Percentiles rank a stretch among this genome's conserved stretches.
phyloP scores from a whole-genome alignment of 768 basidiomycete genomes.

The Boletus reticuloceps region DNA sequence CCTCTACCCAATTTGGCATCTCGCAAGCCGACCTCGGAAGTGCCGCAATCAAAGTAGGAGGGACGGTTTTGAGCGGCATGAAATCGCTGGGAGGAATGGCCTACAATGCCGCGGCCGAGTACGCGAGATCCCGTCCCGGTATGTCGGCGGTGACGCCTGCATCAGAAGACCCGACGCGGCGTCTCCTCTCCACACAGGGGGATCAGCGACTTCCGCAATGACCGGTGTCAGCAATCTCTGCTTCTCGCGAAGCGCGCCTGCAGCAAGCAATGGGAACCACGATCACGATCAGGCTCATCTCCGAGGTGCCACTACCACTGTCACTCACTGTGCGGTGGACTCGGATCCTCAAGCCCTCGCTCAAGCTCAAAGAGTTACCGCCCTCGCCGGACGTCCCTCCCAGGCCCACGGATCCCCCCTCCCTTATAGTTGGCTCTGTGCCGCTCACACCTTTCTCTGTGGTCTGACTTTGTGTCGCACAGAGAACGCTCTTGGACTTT shows the following conservation, averaged over 20 bases:
- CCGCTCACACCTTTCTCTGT: too few relatives aligned
- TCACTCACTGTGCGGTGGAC: too few relatives aligned
- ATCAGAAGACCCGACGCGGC: constrained; percentile 6
- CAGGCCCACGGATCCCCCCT: too few relatives aligned
- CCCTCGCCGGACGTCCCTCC: too few relatives aligned
- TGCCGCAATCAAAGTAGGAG: constrained; percentile 58
- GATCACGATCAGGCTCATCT: constrained; percentile 11
- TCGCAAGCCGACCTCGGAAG: constrained; percentile 51
- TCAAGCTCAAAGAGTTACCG: too few relatives aligned
- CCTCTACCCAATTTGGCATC: constrained; percentile 28
- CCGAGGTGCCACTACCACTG: constrained; percentile 20
- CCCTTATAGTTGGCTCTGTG: too few relatives aligned
- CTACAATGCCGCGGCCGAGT: constrained; percentile 43
- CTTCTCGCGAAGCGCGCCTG: constrained; percentile 66
- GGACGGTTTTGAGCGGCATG: constrained; percentile 64
- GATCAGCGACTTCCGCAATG: constrained; percentile 23
- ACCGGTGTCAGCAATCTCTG: constrained; percentile 37
- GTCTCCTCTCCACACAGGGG: constrained; percentile 21
- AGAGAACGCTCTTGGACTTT: too few relatives aligned
- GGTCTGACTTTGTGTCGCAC: too few relatives aligned
- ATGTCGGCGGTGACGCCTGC: constrained; percentile 1
- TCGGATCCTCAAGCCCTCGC: too few relatives aligned
- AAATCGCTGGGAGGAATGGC: constrained; percentile 62
- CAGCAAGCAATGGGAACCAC: constrained; percentile 22
- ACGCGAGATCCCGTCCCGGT: constrained; percentile 32